Base-by-base conservation (phyloP, 192 early-diverging fungal genomes). In the Rhizoclosmatium sp. region DNA sequence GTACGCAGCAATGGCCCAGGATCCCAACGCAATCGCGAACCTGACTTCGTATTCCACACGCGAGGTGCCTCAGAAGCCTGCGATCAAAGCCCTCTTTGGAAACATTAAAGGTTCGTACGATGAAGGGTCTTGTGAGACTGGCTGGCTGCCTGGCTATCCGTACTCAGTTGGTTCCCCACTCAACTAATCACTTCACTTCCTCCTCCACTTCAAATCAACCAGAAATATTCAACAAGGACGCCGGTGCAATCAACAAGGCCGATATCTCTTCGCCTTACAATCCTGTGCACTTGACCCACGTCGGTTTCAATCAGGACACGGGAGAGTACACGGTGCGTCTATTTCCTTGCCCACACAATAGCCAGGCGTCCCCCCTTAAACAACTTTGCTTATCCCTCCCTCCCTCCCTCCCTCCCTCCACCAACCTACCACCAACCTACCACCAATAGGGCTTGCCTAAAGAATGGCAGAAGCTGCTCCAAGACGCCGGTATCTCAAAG, bases 261-360 rank as follows among this genome's bases (percentile, higher is more conserved):
- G 84, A 85, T n/a, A 98, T 99, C 71, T 97, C 95, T 16, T 90
- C 91, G 39, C 98, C 98, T 2, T 99, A 95, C 85, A 98, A 98
- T 81, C 93, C 98, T 19, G 93, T 97, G 51, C 98, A 99, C 86
- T 88, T 99, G 58, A 98, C 97, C 31, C 98, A 99, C 82, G 98
- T 98, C 60, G 98, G 98, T 4, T 99, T 95, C 82, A 96, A 99
- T 82, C 92, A 93, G 74, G 95, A 95, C 67, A 97, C 95, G 48
- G 97, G 96, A 51, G 96, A 99, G 87, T 86, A 86, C 39, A 87
- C 86, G 39, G 85, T 90, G 70, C 51, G 77, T 69, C 39, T 64
- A 81, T 56, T 16, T 31, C 76, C 51, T 65, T 69, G 2, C 23
- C 59, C 31, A 31, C 31, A 5, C 16, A 82, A 84, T 47, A 84